These are phyloP conservation scores for Gossypium sturtianum DNA, from an alignment of 345 rosid genomes.

Conservation along the genomic window DNA sequence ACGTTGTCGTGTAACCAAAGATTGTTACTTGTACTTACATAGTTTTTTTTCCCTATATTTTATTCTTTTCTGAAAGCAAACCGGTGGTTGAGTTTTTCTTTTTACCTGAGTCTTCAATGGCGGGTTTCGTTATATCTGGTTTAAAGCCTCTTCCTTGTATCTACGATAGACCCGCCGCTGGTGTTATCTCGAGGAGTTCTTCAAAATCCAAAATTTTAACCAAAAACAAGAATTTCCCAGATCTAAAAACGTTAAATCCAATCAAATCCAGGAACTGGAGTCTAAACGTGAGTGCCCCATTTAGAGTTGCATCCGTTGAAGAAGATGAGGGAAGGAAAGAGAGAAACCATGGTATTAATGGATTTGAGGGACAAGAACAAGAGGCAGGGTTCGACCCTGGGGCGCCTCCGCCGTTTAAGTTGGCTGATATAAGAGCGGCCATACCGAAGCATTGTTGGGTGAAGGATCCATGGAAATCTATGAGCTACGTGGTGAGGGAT, in stretches of 20 bases:
- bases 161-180: conserved; percentile 42
- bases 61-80: not conserved
- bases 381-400: conserved; percentile 37
- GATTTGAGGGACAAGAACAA: conserved; percentile 6
- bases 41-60: not conserved
- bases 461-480: conserved; percentile 73
- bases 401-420: conserved; percentile 63
- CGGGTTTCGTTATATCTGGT: conserved; percentile 64
- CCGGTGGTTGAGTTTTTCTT: conserved; percentile 12
- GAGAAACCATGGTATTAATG: conserved; percentile 8
- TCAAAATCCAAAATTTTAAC: conserved; percentile 24
- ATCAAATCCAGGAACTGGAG: conserved; percentile 33
- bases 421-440: conserved; percentile 70
- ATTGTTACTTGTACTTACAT: not conserved
- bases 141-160: conserved; percentile 56
- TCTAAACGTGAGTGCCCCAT: conserved; percentile 41
- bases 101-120: conserved; percentile 37
- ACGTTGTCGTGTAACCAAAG: not conserved
- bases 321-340: conserved; percentile 23
- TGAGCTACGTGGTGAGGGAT: conserved; percentile 74
- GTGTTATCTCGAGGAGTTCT: conserved; percentile 15
- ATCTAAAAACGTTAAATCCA: conserved; percentile 16
- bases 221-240: conserved; percentile 12
- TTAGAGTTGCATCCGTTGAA: conserved; percentile 14
- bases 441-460: conserved; percentile 95